Percentiles rank a stretch among this genome's conserved stretches.
Evolutionary conservation across 768 basidiomycete species (phyloP).

Genomic region (Mycena alexandri): DNA sequence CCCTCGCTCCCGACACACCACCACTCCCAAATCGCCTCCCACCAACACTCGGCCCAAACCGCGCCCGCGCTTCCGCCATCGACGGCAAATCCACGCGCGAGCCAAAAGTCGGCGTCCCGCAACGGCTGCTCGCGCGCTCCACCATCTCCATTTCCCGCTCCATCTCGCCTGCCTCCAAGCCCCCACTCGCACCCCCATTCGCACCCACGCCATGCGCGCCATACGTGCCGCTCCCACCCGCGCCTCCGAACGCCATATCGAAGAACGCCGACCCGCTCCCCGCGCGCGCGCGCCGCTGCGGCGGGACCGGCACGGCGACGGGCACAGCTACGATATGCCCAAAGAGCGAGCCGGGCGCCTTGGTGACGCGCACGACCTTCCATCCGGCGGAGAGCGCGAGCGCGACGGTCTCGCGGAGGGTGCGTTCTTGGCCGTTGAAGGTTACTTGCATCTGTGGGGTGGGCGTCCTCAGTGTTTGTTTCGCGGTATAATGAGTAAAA

Average conservation of each 20-base stretch:
- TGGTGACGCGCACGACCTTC: slow-evolving; percentile 68
- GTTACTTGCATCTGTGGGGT: slow-evolving; percentile 71
- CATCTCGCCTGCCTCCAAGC: slow-evolving; percentile 30
- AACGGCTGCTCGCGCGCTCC: slow-evolving; percentile 63
- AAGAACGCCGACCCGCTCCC: slow-evolving; percentile 43
- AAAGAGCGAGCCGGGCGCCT: slow-evolving; percentile 74
- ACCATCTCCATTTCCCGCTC: slow-evolving; percentile 49
- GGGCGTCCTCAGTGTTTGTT: too few relatives aligned
- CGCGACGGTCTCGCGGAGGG: slow-evolving; percentile 70
- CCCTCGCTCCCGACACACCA: slow-evolving; percentile 3
- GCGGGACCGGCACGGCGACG: slow-evolving; percentile 58
- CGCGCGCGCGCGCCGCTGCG: slow-evolving; percentile 38
- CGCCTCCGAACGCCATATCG: slow-evolving; percentile 35
- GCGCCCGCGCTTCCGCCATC: slow-evolving; percentile 57
- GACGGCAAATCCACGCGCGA: slow-evolving; percentile 63
- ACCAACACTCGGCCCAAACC: slow-evolving; percentile 49
- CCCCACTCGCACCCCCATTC: slow-evolving; percentile 14
- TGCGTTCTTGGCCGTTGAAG: slow-evolving; percentile 80
- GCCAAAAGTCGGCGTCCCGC: slow-evolving; percentile 74
- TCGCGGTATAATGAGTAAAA: not conserved
- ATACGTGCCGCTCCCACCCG: not conserved
- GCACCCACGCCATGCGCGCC: slow-evolving; percentile 20
- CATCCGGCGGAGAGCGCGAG: slow-evolving; percentile 71
- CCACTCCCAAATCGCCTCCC: slow-evolving; percentile 33
- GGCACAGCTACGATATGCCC: slow-evolving; percentile 80